These are phyloP conservation scores for Tulasnella sp. DNA, from an alignment of 768 basidiomycete species.

Conservation along the genomic window DNA sequence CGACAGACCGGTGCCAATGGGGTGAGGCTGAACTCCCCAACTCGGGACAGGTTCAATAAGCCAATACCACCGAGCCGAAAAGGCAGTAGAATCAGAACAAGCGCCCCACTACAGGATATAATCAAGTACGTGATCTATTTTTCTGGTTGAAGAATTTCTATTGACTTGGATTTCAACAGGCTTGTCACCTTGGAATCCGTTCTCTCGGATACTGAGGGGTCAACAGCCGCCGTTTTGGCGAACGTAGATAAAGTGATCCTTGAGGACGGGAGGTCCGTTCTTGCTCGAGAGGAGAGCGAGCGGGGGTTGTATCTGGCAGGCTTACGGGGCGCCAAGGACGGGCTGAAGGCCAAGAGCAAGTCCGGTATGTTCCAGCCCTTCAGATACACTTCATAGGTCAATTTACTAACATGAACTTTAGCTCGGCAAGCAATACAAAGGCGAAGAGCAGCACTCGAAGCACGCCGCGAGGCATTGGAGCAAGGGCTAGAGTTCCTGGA, in stretches of 20 bases:
- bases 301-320: constrained; percentile 44
- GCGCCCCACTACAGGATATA: constrained; percentile 55
- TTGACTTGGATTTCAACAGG: constrained; percentile 21
- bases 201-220: constrained; percentile 30
- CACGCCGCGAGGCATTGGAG: constrained; percentile 2
- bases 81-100: constrained; percentile 28
- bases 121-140: constrained; percentile 42
- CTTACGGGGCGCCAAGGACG: constrained; percentile 33
- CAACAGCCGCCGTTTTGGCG: constrained; percentile 24
- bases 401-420: not conserved
- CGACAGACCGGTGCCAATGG: not conserved
- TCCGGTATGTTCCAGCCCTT: constrained; percentile 32
- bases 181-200: constrained; percentile 33
- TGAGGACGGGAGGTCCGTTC: constrained; percentile 14
- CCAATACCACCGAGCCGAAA: not conserved
- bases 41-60: not conserved
- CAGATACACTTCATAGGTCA: not conserved
- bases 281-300: constrained; percentile 50
- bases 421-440: constrained; percentile 1
- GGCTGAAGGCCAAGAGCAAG: constrained; percentile 34
- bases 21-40: constrained; percentile 6
- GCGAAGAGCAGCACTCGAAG: constrained; percentile 17
- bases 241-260: constrained; percentile 26
- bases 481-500: constrained; percentile 44
- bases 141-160: not conserved